phyloP scores from a whole-genome alignment of 768 basidiomycete species.

The Auriculariales sp. region DNA sequence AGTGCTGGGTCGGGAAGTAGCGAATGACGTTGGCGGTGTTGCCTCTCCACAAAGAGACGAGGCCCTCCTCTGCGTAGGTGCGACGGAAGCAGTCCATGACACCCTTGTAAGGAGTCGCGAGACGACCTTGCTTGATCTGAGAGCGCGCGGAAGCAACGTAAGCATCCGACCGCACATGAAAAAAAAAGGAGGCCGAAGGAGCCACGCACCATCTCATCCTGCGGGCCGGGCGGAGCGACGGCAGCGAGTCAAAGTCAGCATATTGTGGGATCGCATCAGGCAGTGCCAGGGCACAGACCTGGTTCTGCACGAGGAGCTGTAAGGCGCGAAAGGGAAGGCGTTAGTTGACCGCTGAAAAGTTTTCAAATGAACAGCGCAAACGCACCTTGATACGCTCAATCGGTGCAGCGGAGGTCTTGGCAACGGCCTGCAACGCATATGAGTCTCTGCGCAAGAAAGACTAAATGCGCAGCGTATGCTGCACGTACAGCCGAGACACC shows the following conservation, averaged over 20 bases:
- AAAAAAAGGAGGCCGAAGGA: not conserved
- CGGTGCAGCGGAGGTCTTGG: slow-evolving; percentile 97
- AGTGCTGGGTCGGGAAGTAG: slow-evolving; percentile 99
- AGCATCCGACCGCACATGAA: not conserved
- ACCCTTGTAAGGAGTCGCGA: slow-evolving; percentile 92
- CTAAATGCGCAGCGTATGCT: slow-evolving; percentile 8
- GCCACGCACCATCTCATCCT: slow-evolving; percentile 88
- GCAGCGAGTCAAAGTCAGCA: not conserved
- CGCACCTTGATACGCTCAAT: slow-evolving; percentile 91
- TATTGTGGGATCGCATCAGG: not conserved
- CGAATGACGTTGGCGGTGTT: slow-evolving; percentile 99
- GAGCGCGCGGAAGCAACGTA: slow-evolving; percentile 10
- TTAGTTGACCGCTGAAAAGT: slow-evolving; percentile 2
- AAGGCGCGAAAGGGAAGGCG: not conserved
- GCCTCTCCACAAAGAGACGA: slow-evolving; percentile 93
- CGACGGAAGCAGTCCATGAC: slow-evolving; percentile 81
- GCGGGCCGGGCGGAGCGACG: not conserved
- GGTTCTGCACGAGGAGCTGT: slow-evolving; percentile 88
- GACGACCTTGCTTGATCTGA: slow-evolving; percentile 98
- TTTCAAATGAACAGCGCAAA: not conserved
- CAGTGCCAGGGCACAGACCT: slow-evolving; percentile 17
- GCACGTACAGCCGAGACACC: slow-evolving; percentile 81
- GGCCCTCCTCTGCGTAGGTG: slow-evolving; percentile 90
- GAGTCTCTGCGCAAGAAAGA: not conserved
- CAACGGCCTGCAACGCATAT: slow-evolving; percentile 57